Evolutionary conservation across 345 rosid species (phyloP), one percentile per base, ranked within the genome.

Genomic region (Eucalyptus pauciflora): DNA sequence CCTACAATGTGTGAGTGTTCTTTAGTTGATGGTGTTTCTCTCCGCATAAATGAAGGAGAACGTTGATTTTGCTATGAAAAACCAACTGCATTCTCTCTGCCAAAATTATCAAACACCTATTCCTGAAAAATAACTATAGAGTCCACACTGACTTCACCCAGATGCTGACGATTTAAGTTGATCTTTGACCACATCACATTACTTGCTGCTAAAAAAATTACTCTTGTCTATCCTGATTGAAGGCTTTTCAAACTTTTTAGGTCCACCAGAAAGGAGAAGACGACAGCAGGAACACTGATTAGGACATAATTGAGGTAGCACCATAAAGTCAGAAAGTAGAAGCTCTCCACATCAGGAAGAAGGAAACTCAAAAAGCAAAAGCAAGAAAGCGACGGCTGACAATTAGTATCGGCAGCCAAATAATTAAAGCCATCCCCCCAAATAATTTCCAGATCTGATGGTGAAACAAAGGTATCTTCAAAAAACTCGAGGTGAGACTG

Each of bases 1-100:
- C 97, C 97, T 95, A 91, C 67, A 83, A 76, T 37, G 86, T 86
- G 56, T 22, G n/a, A 86, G 56, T 7, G 43, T 58, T 3, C 64
- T 86, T 86, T 27, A 50, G 80, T 52, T 86, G 62, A 62, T 62
- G 14, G 27, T 43, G 50, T 76, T 76, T 86, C 56, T 50, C 87
- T 50, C 64, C 14, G 46, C 24, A 86, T 37, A 86, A 18, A 50
- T 31, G 29, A 51, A 51, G 46, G 45, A 51, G 29, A 86, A 86
- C 14, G 27, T 86, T n/a, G 56, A 24, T 51, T 51, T 46, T 49
- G 20, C 85, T 41, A 76, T 41, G 37, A 22, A 50, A 89, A 37
- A 50, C 49, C 69, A 88, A 49, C 50, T 29, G 64, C 20, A 29
- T 17, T 41, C 17, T 24, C 37, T 41, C 48, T 76, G 29, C 48